phyloP scores from a whole-genome alignment of 345 rosid genomes.

The Xanthoceras sorbifolium region DNA sequence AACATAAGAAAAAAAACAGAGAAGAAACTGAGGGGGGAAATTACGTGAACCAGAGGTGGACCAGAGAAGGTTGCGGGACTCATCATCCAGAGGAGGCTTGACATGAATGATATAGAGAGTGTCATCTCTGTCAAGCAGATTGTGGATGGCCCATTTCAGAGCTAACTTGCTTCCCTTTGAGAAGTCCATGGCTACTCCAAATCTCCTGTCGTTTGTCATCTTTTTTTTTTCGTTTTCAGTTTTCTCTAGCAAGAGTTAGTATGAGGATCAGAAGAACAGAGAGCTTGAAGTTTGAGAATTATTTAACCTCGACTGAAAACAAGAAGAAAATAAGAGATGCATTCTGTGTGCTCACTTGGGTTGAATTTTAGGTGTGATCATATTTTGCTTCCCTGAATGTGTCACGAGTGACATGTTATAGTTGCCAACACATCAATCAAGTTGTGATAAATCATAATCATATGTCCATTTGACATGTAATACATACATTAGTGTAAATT shows the following conservation, averaged over 20 bases:
- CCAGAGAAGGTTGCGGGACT: slow-evolving; percentile 53
- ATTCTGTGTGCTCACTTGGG: not conserved
- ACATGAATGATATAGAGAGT: slow-evolving; percentile 54
- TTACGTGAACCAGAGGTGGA: slow-evolving; percentile 55
- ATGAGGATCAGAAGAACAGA: not conserved
- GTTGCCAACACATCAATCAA: not conserved
- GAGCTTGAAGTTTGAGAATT: not conserved
- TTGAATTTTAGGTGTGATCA: not conserved
- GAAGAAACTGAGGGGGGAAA: not conserved
- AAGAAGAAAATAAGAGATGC: no score
- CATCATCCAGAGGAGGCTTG: slow-evolving; percentile 31
- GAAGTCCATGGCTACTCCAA: slow-evolving; percentile 70
- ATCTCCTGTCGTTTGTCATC: slow-evolving; percentile 48
- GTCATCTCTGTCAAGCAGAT: slow-evolving; percentile 51
- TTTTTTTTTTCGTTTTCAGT: not conserved
- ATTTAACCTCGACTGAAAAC: no score
- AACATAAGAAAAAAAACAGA: not conserved
- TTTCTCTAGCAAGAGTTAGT: not conserved
- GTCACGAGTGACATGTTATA: no score
- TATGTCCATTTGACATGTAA: no score
- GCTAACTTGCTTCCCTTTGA: slow-evolving; percentile 71
- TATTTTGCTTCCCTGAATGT: no score
- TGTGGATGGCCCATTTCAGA: slow-evolving; percentile 63
- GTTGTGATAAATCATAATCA: no score
- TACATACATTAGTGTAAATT: no score